phyloP scores from a whole-genome alignment of 2,329 filamentous ascomycete species.

The Stenocarpella maydis region DNA sequence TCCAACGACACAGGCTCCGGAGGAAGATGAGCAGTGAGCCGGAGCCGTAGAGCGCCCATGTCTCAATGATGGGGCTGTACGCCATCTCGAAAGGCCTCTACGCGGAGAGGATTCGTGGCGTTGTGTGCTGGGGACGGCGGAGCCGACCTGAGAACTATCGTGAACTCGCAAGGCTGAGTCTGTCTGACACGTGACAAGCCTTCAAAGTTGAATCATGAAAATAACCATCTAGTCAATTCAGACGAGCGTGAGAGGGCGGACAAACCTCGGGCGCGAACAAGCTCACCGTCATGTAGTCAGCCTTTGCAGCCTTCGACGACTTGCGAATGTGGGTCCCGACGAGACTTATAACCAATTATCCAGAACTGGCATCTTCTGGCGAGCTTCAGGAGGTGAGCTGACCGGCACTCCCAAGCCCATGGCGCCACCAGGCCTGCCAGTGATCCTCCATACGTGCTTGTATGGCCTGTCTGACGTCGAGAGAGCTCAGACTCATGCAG shows the following conservation, averaged over 20 bases:
- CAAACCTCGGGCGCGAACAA: background rate
- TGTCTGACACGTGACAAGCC: background rate
- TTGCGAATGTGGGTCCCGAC: background rate
- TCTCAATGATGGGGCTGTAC: conserved; percentile 40
- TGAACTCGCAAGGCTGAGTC: background rate
- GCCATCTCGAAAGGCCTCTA: conserved; percentile 4
- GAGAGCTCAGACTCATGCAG: background rate
- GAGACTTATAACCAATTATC: background rate
- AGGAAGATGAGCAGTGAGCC: conserved; percentile 45
- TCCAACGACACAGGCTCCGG: conserved; percentile 45
- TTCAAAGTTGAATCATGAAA: background rate
- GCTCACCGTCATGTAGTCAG: background rate
- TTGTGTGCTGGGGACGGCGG: background rate
- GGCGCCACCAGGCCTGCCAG: background rate
- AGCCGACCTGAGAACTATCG: background rate
- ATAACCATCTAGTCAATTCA: background rate
- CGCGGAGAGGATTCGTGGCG: background rate
- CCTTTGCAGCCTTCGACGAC: background rate
- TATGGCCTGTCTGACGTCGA: background rate
- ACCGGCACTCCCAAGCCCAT: background rate
- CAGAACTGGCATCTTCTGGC: background rate
- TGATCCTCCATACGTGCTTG: background rate
- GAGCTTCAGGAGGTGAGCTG: background rate
- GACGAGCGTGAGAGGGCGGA: background rate
- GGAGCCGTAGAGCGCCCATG: conserved; percentile 47